Conservation (phyloP, 495 filamentous ascomycete species). For the Penicillium coprophilum region DNA sequence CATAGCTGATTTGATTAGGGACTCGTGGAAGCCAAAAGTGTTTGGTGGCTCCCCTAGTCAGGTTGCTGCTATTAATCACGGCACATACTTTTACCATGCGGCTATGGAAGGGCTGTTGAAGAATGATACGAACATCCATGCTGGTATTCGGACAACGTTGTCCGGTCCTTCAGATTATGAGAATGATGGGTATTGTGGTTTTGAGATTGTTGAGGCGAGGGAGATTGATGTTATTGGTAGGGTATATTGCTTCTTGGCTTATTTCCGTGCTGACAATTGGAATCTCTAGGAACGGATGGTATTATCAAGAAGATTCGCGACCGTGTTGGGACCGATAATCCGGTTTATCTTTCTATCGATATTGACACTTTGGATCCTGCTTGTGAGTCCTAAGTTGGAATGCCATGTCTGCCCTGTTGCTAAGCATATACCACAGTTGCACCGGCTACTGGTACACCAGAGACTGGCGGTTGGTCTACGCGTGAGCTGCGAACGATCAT, state of each 20-base stretch:
- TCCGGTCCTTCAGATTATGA: constrained; percentile 70
- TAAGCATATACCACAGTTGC: constrained; percentile 48
- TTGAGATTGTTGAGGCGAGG: constrained; percentile 75
- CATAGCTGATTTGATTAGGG: constrained; percentile 31
- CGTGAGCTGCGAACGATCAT: constrained; percentile 74
- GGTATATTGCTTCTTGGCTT: neutral
- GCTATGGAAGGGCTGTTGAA: constrained; percentile 69
- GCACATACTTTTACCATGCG: constrained; percentile 75
- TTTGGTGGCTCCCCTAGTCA: constrained; percentile 63
- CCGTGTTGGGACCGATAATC: constrained; percentile 68
- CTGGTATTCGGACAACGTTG: constrained; percentile 78
- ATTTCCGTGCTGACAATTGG: neutral
- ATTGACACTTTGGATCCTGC: constrained; percentile 88
- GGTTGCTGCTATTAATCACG: constrained; percentile 77
- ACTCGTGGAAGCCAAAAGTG: constrained; percentile 69
- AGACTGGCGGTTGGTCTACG: constrained; percentile 85
- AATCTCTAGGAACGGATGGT: constrained; percentile 46
- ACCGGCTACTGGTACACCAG: constrained; percentile 81
- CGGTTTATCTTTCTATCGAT: constrained; percentile 82
- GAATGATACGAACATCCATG: constrained; percentile 83
- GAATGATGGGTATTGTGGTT: constrained; percentile 82
- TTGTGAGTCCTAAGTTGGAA: constrained; percentile 45
- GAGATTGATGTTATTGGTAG: constrained; percentile 75
- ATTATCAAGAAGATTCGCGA: constrained; percentile 75
- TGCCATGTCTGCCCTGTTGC: neutral